Percentiles rank a stretch among this genome's conserved stretches.
Evolutionary conservation across 2,329 filamentous ascomycete genomes (phyloP).

Genomic region (Cladobotryum protrusum): DNA sequence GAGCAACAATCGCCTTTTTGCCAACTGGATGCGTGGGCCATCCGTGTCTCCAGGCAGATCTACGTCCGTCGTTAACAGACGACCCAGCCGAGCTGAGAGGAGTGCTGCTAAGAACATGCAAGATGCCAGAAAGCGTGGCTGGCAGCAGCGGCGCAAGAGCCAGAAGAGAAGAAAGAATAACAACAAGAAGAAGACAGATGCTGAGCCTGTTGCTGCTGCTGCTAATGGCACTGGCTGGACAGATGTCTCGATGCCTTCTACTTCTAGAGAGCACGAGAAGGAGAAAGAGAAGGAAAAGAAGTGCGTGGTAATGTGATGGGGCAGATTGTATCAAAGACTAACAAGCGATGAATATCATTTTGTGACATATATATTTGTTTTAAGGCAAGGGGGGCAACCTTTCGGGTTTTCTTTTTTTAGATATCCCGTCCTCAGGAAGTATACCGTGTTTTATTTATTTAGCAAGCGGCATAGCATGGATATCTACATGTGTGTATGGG

Average conservation of each 20-base stretch:
- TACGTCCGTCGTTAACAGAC: slow-evolving; percentile 39
- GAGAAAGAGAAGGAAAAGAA: slow-evolving; percentile 43
- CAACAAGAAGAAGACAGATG: slow-evolving; percentile 8
- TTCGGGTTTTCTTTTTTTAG: background rate
- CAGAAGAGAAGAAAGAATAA: slow-evolving; percentile 33
- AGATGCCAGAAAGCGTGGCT: slow-evolving; percentile 53
- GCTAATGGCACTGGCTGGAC: slow-evolving; percentile 47
- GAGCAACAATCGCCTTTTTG: slow-evolving; percentile 18
- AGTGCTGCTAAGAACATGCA: slow-evolving; percentile 58
- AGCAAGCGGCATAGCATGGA: slow-evolving; percentile 11
- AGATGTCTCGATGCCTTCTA: slow-evolving; percentile 35
- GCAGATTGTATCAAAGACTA: background rate
- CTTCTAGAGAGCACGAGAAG: slow-evolving; percentile 20
- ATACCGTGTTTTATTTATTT: slow-evolving; percentile 4
- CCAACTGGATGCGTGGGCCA: slow-evolving; percentile 31
- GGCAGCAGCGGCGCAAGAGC: slow-evolving; percentile 39
- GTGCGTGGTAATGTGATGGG: slow-evolving; percentile 47
- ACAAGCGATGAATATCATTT: too few relatives aligned
- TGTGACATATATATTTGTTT: background rate
- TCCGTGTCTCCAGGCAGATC: slow-evolving; percentile 30
- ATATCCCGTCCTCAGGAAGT: background rate
- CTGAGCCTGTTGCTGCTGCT: slow-evolving; percentile 31
- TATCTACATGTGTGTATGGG: background rate
- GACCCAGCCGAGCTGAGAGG: slow-evolving; percentile 50
- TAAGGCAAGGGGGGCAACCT: background rate